These are phyloP conservation scores for Aspergillus nanangensis DNA, from an alignment of 495 filamentous ascomycete species.

Conservation along the genomic window DNA sequence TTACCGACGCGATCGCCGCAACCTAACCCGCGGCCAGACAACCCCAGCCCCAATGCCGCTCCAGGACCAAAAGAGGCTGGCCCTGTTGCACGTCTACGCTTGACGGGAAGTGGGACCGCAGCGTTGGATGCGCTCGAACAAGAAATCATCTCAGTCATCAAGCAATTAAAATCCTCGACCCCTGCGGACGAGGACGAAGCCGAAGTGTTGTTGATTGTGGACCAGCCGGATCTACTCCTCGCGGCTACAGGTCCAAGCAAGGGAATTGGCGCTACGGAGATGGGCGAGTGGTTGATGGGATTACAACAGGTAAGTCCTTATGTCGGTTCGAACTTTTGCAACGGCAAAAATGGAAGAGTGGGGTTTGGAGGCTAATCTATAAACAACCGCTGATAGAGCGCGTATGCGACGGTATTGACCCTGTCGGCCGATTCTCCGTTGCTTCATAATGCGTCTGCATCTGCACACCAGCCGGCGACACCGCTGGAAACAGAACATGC, in stretches of 20 bases:
- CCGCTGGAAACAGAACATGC: constrained; percentile 61
- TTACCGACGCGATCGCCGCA: constrained; percentile 24
- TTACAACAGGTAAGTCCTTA: constrained; percentile 36
- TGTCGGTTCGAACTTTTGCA: too few species aligned
- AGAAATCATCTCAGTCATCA: constrained; percentile 33
- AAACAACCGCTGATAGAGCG: too few species aligned
- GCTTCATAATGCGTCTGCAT: constrained; percentile 43
- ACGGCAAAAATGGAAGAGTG: too few species aligned
- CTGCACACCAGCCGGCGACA: constrained; percentile 41
- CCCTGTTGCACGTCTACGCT: constrained; percentile 29
- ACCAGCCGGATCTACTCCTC: constrained; percentile 48
- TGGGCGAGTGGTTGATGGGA: constrained; percentile 41
- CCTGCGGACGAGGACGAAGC: constrained; percentile 17
- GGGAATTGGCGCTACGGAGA: constrained; percentile 41
- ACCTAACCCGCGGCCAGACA: constrained; percentile 3
- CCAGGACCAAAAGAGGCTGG: constrained; percentile 17
- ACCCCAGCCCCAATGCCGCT: neutral
- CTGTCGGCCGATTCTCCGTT: constrained; percentile 68
- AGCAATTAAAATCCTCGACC: constrained; percentile 19
- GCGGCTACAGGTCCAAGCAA: constrained; percentile 36
- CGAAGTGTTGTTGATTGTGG: constrained; percentile 43
- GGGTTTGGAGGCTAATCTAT: too few species aligned
- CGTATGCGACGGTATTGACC: constrained; percentile 60
- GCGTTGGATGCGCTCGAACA: constrained; percentile 34
- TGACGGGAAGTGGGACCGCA: constrained; percentile 28